Percentiles rank a stretch among this genome's conserved stretches.
These are phyloP conservation scores for Stevia rebaudiana DNA, from an alignment of 140 eudicot genomes.

Conservation along the genomic window DNA sequence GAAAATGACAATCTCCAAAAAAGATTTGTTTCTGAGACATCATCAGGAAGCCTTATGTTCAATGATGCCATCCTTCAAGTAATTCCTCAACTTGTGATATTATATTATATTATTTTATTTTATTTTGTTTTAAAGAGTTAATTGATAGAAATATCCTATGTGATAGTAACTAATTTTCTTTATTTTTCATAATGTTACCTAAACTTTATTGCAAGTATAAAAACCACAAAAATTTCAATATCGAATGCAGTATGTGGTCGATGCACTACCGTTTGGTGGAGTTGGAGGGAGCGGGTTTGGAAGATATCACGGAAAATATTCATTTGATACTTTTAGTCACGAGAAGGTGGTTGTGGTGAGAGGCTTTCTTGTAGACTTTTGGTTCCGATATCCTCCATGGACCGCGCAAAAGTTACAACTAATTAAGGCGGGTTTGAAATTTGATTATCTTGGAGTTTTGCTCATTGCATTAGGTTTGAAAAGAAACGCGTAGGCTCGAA, in stretches of 20 bases:
- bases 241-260: slow-evolving; percentile 62
- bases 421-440: slow-evolving; percentile 45
- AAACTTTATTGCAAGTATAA: too few relatives aligned
- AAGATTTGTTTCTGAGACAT: slow-evolving; percentile 48
- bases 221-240: not conserved
- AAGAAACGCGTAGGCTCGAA: slow-evolving; percentile 23
- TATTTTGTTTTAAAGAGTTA: too few relatives aligned
- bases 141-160: too few relatives aligned
- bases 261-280: slow-evolving; percentile 83
- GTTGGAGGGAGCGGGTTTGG: slow-evolving; percentile 86
- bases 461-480: slow-evolving; percentile 57
- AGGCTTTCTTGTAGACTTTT: slow-evolving; percentile 47
- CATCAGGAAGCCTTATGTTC: slow-evolving; percentile 67
- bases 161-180: too few relatives aligned
- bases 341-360: slow-evolving; percentile 53
- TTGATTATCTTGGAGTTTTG: slow-evolving; percentile 47
- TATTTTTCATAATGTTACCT: too few relatives aligned
- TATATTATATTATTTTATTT: not conserved
- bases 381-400: slow-evolving; percentile 96
- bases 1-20: slow-evolving; percentile 38
- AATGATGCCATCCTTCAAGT: slow-evolving; percentile 80
- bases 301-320: slow-evolving; percentile 75
- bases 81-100: slow-evolving; percentile 4
- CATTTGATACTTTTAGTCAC: slow-evolving; percentile 76
- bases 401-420: slow-evolving; percentile 45